Evolutionary conservation across 2,329 filamentous ascomycete genomes (phyloP), one percentile per base, ranked within the genome.

Genomic region (Xylariaceae sp.): DNA sequence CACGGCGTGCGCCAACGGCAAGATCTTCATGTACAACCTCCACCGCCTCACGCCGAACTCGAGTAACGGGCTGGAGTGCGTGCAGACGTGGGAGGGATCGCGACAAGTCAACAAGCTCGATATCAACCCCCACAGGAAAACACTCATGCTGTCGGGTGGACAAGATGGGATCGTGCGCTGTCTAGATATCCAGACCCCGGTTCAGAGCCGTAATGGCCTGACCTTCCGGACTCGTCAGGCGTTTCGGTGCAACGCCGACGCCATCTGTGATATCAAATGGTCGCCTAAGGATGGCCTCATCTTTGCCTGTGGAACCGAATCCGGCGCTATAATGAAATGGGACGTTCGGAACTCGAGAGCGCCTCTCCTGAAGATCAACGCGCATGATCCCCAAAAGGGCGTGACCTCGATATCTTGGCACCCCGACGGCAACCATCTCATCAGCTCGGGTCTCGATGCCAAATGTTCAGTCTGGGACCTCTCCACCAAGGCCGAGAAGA

Each of bases 401-500:
- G 82, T 80, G 58, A 73, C 77, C 2, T 75, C 80, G 0, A 79
- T 86, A 39, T 76, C 80, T 3, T 87, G 84, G 84, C 84, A 87
- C 56, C 80, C 81, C 0, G 83, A 87, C 60, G 84, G 83, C 12
- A 74, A 77, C n/a, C 82, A 87, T 58, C 67, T 86, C 11, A 74
- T 83, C 43, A 86, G 81, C 54, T 82, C 77, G 5, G 82, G 83
- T 6, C 71, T 77, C 55, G 84, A 87, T 61, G 76, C 75, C 51
- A 78, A 77, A 46, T 78, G 83, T 36, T 75, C 83, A 58, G 78
- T 86, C 6, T 87, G 84, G 84, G 82, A 87, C 58, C 66, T 86
- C 49, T 78, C 80, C 5, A 73, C 71, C 45, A 74, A 72, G 6
- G 80, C 78, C 14, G 82, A 86, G 56, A 82, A 82, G 64, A 73